Evolutionary conservation across 1,284 basidiomycete species (phyloP).

Genomic region (Exsudoporus floridanus): DNA sequence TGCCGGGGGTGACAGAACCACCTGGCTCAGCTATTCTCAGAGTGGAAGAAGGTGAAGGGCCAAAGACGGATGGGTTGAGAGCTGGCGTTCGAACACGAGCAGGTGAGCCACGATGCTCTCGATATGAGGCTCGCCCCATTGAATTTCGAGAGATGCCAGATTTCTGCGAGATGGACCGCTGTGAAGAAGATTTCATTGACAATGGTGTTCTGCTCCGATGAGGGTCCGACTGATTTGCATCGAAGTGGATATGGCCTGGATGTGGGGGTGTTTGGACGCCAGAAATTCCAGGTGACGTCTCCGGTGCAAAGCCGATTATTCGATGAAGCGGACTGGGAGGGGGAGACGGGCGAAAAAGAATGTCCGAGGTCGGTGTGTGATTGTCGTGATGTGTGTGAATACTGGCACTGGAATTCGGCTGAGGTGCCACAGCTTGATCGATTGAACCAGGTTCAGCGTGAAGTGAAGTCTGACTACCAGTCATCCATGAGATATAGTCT

Average conservation of each 20-base stretch:
- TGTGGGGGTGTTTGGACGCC: not conserved
- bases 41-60: not conserved
- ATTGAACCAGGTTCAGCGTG: slow-evolving; percentile 18
- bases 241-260: not conserved
- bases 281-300: not conserved
- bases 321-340: slow-evolving; percentile 2
- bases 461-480: slow-evolving; percentile 15
- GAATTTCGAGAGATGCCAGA: slow-evolving; percentile 21
- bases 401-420: slow-evolving; percentile 2
- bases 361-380: not conserved
- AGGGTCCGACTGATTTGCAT: not conserved
- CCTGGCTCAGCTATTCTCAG: not conserved
- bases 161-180: slow-evolving; percentile 11
- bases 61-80: not conserved
- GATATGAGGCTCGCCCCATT: slow-evolving; percentile 26
- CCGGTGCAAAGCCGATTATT: not conserved
- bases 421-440: not conserved
- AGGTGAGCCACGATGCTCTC: slow-evolving; percentile 19
- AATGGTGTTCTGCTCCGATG: slow-evolving; percentile 7
- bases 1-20: not conserved
- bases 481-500: slow-evolving; percentile 6
- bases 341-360: not conserved
- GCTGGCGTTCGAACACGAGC: slow-evolving; percentile 10
- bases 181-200: slow-evolving; percentile 23
- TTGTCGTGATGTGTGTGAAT: not conserved